Evolutionary conservation across 495 filamentous ascomycete genomes (phyloP).

Genomic region (Massariosphaeria phaeospora): DNA sequence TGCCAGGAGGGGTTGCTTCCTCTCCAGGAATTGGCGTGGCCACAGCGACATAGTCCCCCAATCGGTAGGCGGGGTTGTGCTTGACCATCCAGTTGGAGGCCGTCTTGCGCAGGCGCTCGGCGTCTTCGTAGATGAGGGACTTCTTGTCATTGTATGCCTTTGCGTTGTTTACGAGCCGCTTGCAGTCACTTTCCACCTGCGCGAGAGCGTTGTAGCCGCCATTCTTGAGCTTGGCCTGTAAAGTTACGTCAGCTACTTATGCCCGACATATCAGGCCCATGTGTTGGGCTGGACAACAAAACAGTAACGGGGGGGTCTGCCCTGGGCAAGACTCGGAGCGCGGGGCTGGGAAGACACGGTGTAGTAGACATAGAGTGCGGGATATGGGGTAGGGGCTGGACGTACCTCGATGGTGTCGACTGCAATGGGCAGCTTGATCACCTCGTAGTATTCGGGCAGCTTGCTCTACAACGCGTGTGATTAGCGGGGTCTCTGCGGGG

Average conservation of each 20-base stretch:
- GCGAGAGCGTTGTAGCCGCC: slow-evolving; percentile 59
- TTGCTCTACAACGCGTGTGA: slow-evolving; percentile 40
- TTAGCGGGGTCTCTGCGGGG: background rate
- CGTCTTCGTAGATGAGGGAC: slow-evolving; percentile 64
- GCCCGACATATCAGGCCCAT: background rate
- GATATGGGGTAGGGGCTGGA: background rate
- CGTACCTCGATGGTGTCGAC: slow-evolving; percentile 64
- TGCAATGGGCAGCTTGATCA: slow-evolving; percentile 68
- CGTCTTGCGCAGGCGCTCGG: slow-evolving; percentile 68
- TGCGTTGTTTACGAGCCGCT: slow-evolving; percentile 71
- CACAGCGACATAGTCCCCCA: slow-evolving; percentile 54
- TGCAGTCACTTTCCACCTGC: slow-evolving; percentile 65
- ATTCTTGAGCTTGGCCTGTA: slow-evolving; percentile 55
- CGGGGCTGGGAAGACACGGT: no score
- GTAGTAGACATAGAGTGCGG: background rate
- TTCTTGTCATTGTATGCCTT: slow-evolving; percentile 65
- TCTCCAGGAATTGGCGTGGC: slow-evolving; percentile 59
- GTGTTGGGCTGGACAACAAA: no score
- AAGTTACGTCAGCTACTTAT: slow-evolving; percentile 2
- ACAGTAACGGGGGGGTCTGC: no score
- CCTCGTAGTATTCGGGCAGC: slow-evolving; percentile 67
- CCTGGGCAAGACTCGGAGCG: no score
- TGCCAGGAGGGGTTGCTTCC: slow-evolving; percentile 2
- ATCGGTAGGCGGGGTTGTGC: slow-evolving; percentile 66
- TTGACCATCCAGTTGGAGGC: slow-evolving; percentile 71